Conservation (phyloP, 352 stramenopile genomes). For the Pythium phragmiticola region DNA sequence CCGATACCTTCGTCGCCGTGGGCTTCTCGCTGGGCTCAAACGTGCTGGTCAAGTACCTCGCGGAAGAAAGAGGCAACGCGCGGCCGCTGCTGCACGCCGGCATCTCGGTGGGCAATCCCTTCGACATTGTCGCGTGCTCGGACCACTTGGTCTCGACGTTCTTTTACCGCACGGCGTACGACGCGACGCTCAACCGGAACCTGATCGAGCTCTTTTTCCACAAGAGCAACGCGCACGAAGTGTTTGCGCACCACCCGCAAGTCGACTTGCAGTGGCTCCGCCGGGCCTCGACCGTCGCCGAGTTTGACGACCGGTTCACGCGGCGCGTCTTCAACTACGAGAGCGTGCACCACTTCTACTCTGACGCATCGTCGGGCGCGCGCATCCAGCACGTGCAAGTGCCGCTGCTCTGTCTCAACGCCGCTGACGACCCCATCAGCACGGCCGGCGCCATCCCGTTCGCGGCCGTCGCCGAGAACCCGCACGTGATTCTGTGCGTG, state of each 20-base stretch:
- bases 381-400: conserved; percentile 44
- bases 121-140: conserved; percentile 53
- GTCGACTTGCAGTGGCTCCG: conserved; percentile 56
- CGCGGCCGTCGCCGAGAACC: conserved; percentile 42
- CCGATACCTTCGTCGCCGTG: conserved; percentile 41
- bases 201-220: conserved; percentile 60
- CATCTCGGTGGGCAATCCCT: conserved; percentile 73
- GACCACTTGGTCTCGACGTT: conserved; percentile 43
- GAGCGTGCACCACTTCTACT: conserved; percentile 60
- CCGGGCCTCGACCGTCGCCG: conserved; percentile 35
- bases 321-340: conserved; percentile 57
- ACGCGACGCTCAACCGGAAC: conserved; percentile 45
- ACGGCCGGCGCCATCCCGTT: conserved; percentile 39
- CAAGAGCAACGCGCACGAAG: conserved; percentile 62
- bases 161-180: conserved; percentile 63
- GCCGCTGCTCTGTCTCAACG: conserved; percentile 63
- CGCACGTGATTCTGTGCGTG: conserved; percentile 65
- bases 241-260: conserved; percentile 49
- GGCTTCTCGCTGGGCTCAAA: conserved; percentile 76
- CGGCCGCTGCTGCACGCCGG: conserved; percentile 41
- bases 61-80: conserved; percentile 43
- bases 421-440: conserved; percentile 65
- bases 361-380: conserved; percentile 45
- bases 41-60: conserved; percentile 76
- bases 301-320: conserved; percentile 71